Conservation (phyloP, 2,329 filamentous ascomycete genomes). For the Claviceps fusiformis region DNA sequence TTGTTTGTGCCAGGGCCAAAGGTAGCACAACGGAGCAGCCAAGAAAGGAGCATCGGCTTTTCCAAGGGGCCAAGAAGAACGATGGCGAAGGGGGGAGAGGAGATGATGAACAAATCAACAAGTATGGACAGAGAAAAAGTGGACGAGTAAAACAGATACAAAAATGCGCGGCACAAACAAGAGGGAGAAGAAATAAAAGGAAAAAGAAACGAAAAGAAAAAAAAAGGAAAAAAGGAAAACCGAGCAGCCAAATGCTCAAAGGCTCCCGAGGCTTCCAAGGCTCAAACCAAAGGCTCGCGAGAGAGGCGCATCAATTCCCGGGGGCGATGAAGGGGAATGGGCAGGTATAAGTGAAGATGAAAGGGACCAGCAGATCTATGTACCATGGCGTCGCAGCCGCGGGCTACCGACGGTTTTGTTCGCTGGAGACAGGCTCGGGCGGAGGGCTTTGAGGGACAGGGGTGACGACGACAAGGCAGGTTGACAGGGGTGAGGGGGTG, state of each 20-base stretch:
- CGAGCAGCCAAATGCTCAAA: no score
- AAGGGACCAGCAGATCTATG: not conserved
- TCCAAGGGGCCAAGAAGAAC: not conserved
- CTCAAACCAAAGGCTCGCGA: not conserved
- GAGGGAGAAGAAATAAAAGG: no score
- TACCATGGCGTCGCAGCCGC: not conserved
- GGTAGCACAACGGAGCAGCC: not conserved
- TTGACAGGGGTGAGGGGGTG: no score
- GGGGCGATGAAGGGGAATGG: not conserved
- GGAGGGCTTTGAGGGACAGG: not conserved
- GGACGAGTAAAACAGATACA: not conserved
- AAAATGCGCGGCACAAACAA: not conserved
- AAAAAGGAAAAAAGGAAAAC: no score
- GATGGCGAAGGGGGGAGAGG: not conserved
- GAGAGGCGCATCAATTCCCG: not conserved
- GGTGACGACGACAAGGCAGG: not conserved
- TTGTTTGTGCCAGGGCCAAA: constrained; percentile 1
- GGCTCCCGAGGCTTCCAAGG: not conserved
- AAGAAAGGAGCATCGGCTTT: not conserved
- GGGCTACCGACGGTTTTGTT: constrained; percentile 1
- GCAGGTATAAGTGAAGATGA: not conserved
- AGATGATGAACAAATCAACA: not conserved
- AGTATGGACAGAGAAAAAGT: not conserved
- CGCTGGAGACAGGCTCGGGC: not conserved
- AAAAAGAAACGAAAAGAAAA: no score